Evolutionary conservation across 495 filamentous ascomycete species (phyloP), one percentile per base, ranked within the genome.

Genomic region (Hypoxylon lienhwacheense): DNA sequence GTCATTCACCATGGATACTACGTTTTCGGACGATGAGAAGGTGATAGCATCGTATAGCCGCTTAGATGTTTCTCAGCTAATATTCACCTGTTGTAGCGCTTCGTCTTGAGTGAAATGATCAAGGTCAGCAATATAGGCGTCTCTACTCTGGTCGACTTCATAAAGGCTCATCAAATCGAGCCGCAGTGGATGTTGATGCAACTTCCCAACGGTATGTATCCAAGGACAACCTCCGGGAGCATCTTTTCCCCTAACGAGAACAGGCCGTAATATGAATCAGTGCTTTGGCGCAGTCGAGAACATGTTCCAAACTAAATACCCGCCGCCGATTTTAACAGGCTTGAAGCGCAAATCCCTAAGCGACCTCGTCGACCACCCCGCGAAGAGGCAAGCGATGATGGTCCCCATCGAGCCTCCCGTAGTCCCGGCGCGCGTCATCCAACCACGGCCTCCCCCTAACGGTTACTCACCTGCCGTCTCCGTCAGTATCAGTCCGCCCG

Each of bases 91-190:
- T 47, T 59, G 20, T 53, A 81, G 78, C 76, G 78, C 64, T 78
- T 77, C 65, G 63, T 80, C 55, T 66, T 81, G 41, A 74, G 72
- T 64, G 77, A 81, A 69, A 77, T 75, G 53, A 72, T 81, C 64
- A 81, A 80, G 57, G 68, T 66, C 56, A 78, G 73, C 68, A 60
- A 67, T 19, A 69, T 81, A 53, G 71, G 79, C 29, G 66, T 77
- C 20, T 63, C 65, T 17, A 61, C 63, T 28, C 64, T 77, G 19
- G 67, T 77, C 35, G 63, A 71, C n/a, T 73, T 77, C 36, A 69
- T 77, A 64, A 74, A 69, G 49, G 41, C 55, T 45, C 67, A 75
- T 42, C 66, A 66, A 8, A 61, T 77, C 24, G 61, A 71, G 65
- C 72, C 73, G 16, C 63, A 74, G 59, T 76, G 73, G 74, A 49